Evolutionary conservation across 352 stramenopile species (phyloP), one percentile per base, ranked within the genome.

Genomic region (Phytophthora megakarya): DNA sequence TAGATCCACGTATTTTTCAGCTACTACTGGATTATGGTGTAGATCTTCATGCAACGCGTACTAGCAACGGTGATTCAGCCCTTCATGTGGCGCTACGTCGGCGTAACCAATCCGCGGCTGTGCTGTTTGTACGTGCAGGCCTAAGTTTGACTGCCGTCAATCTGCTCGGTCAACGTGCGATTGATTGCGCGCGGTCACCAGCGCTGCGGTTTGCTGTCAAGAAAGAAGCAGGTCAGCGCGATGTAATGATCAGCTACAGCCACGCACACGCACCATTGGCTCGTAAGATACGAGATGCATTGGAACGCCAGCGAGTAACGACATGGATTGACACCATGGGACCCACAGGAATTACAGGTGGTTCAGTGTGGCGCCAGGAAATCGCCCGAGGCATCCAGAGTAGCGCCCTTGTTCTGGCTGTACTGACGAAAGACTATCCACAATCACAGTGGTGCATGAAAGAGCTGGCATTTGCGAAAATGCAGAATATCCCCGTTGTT

Each of bases 231-330:
- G 86, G 86, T 0, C 82, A 92, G 5, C 82, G 86, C 23, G 86
- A 95, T 48, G 86, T 95, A 7, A 95, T 95, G 86, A 95, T 95
- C 52, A 95, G 86, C 40, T 95, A 95, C 58, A 90, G 80, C 44
- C 86, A 95, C 35, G 86, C 86, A n/a, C 86, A 95, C 43, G 67
- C 78, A 15, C 55, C 68, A 5, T 66, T 95, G 44, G 86, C 86
- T 16, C 73, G 75, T 6, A 88, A 90, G 39, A 55, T 95, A 18
- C 82, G 86, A 32, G 78, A 92, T 30, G 76, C 79, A 5, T 48
- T 95, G 21, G 86, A 95, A 56, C 70, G 71, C 1, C 79, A 84
- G 5, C 80, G 87, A 44, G 75, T 95, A 16, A 95, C 86, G 18
- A 95, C 86, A 23, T 95, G 86, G 86, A 95, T 95, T 44, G 86